A percentile compares a stretch with the other conserved stretches of the same genome.
phyloP scores from a whole-genome alignment of 345 rosid genomes.

The Gossypium sturtianum region DNA sequence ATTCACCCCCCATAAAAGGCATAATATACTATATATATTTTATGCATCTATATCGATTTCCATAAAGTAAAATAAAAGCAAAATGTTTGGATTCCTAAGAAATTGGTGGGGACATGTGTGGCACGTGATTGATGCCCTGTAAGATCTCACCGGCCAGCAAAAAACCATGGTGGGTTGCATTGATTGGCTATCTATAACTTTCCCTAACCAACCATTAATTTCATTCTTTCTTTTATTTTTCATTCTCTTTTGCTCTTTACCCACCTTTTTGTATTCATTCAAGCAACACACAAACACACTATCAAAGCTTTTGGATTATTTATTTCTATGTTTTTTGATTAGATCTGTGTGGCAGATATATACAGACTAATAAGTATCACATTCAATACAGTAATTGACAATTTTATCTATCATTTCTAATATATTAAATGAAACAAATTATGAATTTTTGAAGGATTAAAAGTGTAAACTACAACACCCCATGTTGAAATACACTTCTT shows the following conservation, averaged over 20 bases:
- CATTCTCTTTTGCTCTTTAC: background rate
- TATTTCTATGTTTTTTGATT: background rate
- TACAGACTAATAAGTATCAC: no score
- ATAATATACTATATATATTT: background rate
- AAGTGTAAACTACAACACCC: background rate
- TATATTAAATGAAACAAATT: background rate
- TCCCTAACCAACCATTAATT: background rate
- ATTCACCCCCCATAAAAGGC: background rate
- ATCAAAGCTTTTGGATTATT: background rate
- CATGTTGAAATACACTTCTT: no score
- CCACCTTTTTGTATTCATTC: background rate
- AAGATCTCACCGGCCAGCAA: background rate
- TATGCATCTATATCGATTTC: background rate
- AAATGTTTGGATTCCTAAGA: slow-evolving; percentile 3
- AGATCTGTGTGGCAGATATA: no score
- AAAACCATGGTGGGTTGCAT: background rate
- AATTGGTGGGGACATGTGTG: slow-evolving; percentile 5
- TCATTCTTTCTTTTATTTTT: background rate
- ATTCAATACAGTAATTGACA: no score
- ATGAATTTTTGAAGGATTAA: background rate
- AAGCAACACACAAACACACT: background rate
- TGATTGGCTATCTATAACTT: background rate
- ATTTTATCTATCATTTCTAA: no score
- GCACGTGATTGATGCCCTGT: slow-evolving; percentile 13
- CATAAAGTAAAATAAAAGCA: background rate